phyloP scores from a whole-genome alignment of 257 asterid species.

The Plantago elongata region DNA sequence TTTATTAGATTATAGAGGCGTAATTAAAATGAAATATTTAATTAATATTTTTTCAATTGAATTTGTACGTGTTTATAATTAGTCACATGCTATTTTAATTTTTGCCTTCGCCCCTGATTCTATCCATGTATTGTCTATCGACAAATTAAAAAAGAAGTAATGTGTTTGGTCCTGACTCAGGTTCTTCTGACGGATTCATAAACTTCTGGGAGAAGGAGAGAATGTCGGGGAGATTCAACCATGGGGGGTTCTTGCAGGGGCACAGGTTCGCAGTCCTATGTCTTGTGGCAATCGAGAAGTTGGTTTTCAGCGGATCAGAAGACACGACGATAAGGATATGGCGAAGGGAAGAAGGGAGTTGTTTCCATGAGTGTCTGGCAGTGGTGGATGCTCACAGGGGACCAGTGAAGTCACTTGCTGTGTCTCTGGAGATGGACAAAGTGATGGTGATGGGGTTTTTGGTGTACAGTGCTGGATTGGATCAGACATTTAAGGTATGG shows the following conservation, averaged over 20 bases:
- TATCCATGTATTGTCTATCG: too few relatives aligned
- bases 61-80: too few relatives aligned
- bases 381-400: conserved; percentile 85
- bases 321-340: conserved; percentile 82
- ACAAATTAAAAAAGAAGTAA: too few relatives aligned
- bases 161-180: conserved; percentile 48
- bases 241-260: conserved; percentile 83
- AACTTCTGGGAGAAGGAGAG: conserved; percentile 93
- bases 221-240: conserved; percentile 63
- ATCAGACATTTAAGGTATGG: conserved; percentile 88
- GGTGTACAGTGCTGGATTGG: conserved; percentile 77
- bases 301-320: conserved; percentile 83
- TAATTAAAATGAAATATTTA: too few relatives aligned
- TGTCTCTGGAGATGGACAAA: conserved; percentile 66
- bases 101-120: too few relatives aligned
- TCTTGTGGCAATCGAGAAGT: conserved; percentile 60
- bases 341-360: conserved; percentile 87
- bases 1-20: too few relatives aligned
- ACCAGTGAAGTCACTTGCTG: conserved; percentile 78
- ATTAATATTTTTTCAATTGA: too few relatives aligned
- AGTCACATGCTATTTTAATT: too few relatives aligned
- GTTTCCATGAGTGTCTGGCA: conserved; percentile 80
- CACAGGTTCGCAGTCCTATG: conserved; percentile 77
- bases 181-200: conserved; percentile 80
- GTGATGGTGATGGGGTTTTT: conserved; percentile 67